Percentiles rank a stretch among this genome's conserved stretches.
phyloP scores from a whole-genome alignment of 2,329 filamentous ascomycete species.

The Ambrosiella xylebori region DNA sequence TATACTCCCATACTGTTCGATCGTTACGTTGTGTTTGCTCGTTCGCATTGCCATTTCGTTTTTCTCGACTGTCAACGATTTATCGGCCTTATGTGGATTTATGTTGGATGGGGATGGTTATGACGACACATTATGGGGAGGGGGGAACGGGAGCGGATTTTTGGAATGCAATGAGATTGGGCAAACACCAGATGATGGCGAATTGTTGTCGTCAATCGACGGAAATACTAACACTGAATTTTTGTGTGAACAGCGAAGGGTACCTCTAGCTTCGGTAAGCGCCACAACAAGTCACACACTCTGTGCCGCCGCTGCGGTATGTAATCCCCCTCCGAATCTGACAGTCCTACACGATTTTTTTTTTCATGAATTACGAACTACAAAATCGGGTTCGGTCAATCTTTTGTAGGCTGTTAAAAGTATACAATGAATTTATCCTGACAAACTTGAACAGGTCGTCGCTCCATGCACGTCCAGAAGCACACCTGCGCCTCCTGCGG shows the following conservation, averaged over 20 bases:
- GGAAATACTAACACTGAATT: slow-evolving; percentile 13
- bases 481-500: slow-evolving; percentile 90
- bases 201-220: slow-evolving; percentile 8
- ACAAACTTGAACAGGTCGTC: slow-evolving; percentile 46
- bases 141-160: no score
- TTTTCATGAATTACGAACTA: background rate
- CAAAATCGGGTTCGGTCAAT: background rate
- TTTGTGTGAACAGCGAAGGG: slow-evolving; percentile 30
- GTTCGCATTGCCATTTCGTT: background rate
- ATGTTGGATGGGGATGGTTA: background rate
- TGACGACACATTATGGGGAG: background rate
- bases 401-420: no score
- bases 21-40: background rate
- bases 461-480: slow-evolving; percentile 99
- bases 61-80: background rate
- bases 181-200: slow-evolving; percentile 7
- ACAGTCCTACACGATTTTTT: background rate
- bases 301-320: slow-evolving; percentile 96
- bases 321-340: slow-evolving; percentile 26
- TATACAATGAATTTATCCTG: background rate
- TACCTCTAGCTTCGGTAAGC: slow-evolving; percentile 40
- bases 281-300: slow-evolving; percentile 97
- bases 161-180: slow-evolving; percentile 12
- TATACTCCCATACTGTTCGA: slow-evolving; percentile 7
- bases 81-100: background rate